These are phyloP conservation scores for Musa schizocarpa DNA, from an alignment of 176 grass and related monocot genomes.

Conservation along the genomic window DNA sequence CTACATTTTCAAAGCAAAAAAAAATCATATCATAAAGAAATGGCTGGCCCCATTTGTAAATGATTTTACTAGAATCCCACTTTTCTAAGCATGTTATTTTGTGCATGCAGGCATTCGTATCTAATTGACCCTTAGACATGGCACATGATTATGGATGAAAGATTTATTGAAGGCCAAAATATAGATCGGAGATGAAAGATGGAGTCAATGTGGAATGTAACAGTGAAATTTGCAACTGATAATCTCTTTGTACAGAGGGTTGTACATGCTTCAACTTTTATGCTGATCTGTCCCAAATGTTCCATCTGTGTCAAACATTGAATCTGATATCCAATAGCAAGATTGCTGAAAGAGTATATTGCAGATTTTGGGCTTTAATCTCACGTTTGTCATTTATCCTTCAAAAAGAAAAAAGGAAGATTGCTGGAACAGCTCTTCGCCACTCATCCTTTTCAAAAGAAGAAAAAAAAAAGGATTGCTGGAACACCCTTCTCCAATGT, in stretches of 20 bases:
- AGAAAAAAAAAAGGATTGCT: no score
- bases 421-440: no score
- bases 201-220: neutral
- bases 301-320: neutral
- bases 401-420: no score
- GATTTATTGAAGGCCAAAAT: neutral
- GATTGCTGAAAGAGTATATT: no score
- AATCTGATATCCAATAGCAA: neutral
- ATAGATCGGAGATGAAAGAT: neutral
- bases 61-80: neutral
- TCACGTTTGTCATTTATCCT: no score
- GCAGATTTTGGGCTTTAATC: no score
- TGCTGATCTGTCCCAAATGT: neutral
- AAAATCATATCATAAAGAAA: neutral
- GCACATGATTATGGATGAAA: neutral
- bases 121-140: neutral
- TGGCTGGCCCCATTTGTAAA: neutral
- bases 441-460: no score
- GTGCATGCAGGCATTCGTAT: neutral
- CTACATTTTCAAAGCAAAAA: no score
- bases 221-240: neutral
- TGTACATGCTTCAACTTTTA: neutral
- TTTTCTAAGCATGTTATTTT: neutral
- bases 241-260: neutral
- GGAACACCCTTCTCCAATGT: no score